Evolutionary conservation across 2,329 filamentous ascomycete genomes (phyloP), one percentile per base, ranked within the genome.

Genomic region (Tolypocladium tundrense): DNA sequence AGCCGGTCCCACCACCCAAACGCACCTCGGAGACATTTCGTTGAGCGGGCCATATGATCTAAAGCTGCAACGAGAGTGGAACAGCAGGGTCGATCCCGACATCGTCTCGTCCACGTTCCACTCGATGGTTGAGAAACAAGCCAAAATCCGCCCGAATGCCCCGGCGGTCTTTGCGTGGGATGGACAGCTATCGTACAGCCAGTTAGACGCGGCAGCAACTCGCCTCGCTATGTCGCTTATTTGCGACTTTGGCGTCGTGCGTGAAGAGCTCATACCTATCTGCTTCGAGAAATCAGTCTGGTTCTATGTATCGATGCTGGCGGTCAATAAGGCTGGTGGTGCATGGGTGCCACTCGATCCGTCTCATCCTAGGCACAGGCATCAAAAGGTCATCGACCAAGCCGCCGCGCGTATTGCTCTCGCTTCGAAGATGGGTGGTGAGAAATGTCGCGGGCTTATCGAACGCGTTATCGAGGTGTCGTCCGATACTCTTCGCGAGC

Each of bases 131-230:
- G 31, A 33, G 31, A 33, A 33, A 33, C 31, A 33, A 33, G 31
- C 31, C 31, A 33, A 33, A 33, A 33, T 33, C 31, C 31, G 31
- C 31, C 31, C 31, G 31, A 33, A 33, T 33, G 65, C 67, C 14
- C 61, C 66, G 5, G 75, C 75, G 21, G 69, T 77, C 39, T 64
- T 72, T 53, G 75, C 75, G 2, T 77, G 74, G 74, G 75, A 77
- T 58, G 75, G 75, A 21, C 60, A 65, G 53, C 70, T 75, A 58
- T 74, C 73, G 13, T 77, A 76, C 57, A 58, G 65, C 54, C 68
- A 77, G 35, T 64, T 76, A 3, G 72, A 76, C 50, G 59, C 61
- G 1, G 64, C 70, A 27, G 76, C 75, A 1, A 71, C 70, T 43
- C 60, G 65, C 1, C 66, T 77, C 21, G 75, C 74, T 8, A 63